phyloP scores from a whole-genome alignment of 2,329 filamentous ascomycete species.

The Fusarium sp. region DNA sequence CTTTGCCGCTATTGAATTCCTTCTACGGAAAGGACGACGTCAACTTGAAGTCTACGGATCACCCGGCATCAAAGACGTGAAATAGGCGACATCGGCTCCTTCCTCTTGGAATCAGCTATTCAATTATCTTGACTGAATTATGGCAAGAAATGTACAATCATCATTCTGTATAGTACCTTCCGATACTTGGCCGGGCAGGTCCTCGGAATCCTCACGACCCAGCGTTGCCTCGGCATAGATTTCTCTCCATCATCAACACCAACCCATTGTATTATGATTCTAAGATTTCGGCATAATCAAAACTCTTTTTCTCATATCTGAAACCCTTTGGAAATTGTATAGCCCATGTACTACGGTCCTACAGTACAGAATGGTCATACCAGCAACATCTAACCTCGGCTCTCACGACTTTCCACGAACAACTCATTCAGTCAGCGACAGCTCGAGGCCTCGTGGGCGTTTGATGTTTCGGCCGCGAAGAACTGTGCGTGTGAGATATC shows the following conservation, averaged over 20 bases:
- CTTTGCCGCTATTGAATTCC: conserved; percentile 85
- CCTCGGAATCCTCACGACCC: not conserved
- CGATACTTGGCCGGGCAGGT: conserved; percentile 1
- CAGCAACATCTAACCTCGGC: conserved; percentile 46
- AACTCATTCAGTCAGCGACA: conserved; percentile 9
- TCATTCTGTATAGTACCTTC: conserved; percentile 3
- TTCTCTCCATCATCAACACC: conserved; percentile 15
- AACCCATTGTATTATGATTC: conserved; percentile 24
- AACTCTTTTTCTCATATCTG: conserved; percentile 25
- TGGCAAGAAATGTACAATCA: conserved; percentile 1
- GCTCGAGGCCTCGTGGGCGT: conserved; percentile 43
- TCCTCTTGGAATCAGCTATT: not conserved
- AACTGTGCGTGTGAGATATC: conserved; percentile 37
- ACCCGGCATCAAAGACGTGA: conserved; percentile 82
- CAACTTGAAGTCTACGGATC: conserved; percentile 87
- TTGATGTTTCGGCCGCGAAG: conserved; percentile 43
- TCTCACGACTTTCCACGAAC: conserved; percentile 30
- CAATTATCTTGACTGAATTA: not conserved
- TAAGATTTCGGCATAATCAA: conserved; percentile 3
- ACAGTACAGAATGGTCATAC: conserved; percentile 45
- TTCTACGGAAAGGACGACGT: conserved; percentile 82
- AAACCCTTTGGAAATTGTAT: conserved; percentile 35
- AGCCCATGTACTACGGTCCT: conserved; percentile 12
- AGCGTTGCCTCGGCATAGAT: not conserved
- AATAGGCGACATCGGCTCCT: conserved; percentile 12